Evolutionary conservation across 805 yeast genomes (phyloP).

Genomic region (Candida wancherniae): DNA sequence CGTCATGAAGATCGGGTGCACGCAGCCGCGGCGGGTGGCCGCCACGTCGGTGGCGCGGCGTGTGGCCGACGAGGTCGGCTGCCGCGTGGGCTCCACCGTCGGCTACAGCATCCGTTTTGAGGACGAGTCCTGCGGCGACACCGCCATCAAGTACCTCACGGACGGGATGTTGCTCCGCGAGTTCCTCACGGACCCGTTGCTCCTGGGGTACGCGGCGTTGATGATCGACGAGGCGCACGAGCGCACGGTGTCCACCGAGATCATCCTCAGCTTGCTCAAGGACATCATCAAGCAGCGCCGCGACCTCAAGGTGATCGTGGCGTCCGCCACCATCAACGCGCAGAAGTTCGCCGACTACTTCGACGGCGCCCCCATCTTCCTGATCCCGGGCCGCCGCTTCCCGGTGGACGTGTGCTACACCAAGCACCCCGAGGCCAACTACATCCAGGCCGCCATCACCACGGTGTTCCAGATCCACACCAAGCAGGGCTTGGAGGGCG

Average conservation of each 20-base stretch:
- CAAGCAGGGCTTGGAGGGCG: conserved; percentile 65
- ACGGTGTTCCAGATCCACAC: conserved; percentile 84
- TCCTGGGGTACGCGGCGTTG: conserved; percentile 67
- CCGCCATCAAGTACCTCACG: conserved; percentile 83
- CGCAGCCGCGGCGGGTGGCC: conserved; percentile 95
- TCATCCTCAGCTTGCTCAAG: conserved; percentile 72
- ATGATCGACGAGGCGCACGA: conserved; percentile 98
- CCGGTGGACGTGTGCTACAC: conserved; percentile 88
- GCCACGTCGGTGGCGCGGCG: conserved; percentile 88
- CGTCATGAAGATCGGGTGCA: conserved; percentile 63
- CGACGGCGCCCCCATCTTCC: conserved; percentile 76
- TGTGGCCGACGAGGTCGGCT: conserved; percentile 86
- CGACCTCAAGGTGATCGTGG: conserved; percentile 70
- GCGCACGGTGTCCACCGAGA: conserved; percentile 88
- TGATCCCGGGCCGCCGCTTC: conserved; percentile 88
- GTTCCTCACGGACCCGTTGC: conserved; percentile 68
- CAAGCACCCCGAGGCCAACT: conserved; percentile 84
- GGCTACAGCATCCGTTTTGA: conserved; percentile 91
- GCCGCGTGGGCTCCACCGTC: conserved; percentile 75
- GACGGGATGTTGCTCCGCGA: conserved; percentile 94
- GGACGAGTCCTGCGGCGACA: conserved; percentile 59
- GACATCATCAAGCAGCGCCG: conserved; percentile 58
- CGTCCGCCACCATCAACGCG: conserved; percentile 95
- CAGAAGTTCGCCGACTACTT: conserved; percentile 79
- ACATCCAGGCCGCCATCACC: conserved; percentile 81